Base-by-base conservation (phyloP, 2,329 filamentous ascomycete species). In the Xylaria polymorpha region DNA sequence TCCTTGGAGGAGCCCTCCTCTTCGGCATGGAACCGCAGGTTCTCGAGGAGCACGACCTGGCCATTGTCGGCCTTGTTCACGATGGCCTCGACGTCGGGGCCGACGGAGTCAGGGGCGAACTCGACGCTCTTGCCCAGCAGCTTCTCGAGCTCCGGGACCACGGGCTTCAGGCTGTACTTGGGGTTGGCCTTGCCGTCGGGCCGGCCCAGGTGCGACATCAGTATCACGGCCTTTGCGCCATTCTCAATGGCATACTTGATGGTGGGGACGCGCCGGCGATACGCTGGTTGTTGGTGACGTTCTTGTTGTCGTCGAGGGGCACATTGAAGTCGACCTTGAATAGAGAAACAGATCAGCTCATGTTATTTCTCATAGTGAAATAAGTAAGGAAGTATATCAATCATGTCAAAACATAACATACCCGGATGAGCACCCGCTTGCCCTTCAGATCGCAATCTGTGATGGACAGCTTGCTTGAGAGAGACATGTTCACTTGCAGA, bases 161-260 rank as follows among this genome's bases (percentile, higher is more conserved):
- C 93, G 71, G 95, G 94, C 87, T 94, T 90, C 80, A 99, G 87
- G 79, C 93, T 97, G 90, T 96, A 99, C 87, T 99, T 98, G 75
- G 89, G 83, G 85, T 97, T 97, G 80, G 84, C 85, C 82, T 94
- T 90, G 81, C 96, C 96, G 80, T 98, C 92, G 73, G 96, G 96
- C 63, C 96, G 95, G 79, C 96, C 96, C 72, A 99, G 92, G 84
- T 99, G 96, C 80, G 95, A 98, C 96, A 99, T 99, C 81, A 99
- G 89, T 79, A 98, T 85, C 70, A 99, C 94, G 59, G 94, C 87
- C 87, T 97, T 97, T 80, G 94, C 94, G 76, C 93, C 93, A 82
- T 97, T 85, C 75, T 97, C 93, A 78, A 96, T 85, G 79, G 94
- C 94, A 83, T 97, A 91, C 86, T 97, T 97, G 87, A 98, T 97